Evolutionary conservation across 768 basidiomycete genomes (phyloP).

Genomic region (Leccinellum rugosiceps): DNA sequence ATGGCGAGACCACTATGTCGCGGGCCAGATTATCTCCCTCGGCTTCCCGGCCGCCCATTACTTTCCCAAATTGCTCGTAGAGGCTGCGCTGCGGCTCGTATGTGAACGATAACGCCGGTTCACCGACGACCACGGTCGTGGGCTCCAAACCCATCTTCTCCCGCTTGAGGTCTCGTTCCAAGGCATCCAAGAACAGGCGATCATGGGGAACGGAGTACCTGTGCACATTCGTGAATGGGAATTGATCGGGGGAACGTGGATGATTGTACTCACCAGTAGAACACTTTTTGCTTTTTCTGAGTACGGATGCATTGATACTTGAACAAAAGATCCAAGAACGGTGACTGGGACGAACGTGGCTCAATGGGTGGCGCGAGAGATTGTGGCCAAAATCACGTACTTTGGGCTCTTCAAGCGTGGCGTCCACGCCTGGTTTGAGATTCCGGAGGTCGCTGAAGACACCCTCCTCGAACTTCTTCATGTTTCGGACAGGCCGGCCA

Average conservation of each 20-base stretch:
- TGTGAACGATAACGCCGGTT: conserved; percentile 84
- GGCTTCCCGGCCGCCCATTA: conserved; percentile 32
- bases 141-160: conserved; percentile 89
- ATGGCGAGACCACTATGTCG: conserved; percentile 16
- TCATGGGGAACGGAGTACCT: conserved; percentile 99
- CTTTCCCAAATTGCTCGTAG: conserved; percentile 81
- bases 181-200: conserved; percentile 92
- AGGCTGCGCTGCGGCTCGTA: conserved; percentile 84
- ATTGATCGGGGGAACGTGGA: not conserved
- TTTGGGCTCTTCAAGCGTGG: conserved; percentile 95
- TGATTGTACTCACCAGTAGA: conserved; percentile 72
- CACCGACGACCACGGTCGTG: conserved; percentile 71
- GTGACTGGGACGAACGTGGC: conserved; percentile 51
- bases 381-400: conserved; percentile 38
- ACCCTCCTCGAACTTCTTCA: conserved; percentile 98
- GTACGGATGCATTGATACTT: conserved; percentile 97
- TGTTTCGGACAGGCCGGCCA: conserved; percentile 83
- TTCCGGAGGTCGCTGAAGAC: conserved; percentile 93
- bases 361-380: not conserved
- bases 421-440: conserved; percentile 89
- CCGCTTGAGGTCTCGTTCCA: conserved; percentile 93
- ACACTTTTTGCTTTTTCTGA: conserved; percentile 99
- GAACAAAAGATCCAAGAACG: conserved; percentile 91
- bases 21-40: conserved; percentile 35
- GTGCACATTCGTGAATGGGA: not conserved